A percentile compares a stretch with the other conserved stretches of the same genome.
Conservation (phyloP, 2,329 filamentous ascomycete species). For the Alternaria sp. region DNA sequence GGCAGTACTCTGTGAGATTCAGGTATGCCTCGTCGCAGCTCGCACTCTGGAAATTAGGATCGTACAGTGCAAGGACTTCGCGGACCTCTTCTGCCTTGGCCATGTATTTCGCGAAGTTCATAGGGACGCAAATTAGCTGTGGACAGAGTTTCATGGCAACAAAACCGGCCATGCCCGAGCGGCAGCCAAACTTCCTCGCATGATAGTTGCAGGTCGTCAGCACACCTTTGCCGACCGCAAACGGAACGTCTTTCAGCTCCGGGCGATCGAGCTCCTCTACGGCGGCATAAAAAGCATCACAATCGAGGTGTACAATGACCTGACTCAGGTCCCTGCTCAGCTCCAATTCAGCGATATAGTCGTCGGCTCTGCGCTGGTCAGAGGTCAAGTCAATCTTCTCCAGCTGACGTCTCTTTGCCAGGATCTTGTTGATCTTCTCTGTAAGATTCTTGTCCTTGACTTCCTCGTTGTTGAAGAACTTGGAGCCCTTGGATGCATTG, state of each 20-base stretch:
- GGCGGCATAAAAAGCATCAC: conserved; percentile 96
- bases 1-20: conserved; percentile 88
- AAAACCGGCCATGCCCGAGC: conserved; percentile 95
- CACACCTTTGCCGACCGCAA: conserved; percentile 83
- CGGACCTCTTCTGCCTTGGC: conserved; percentile 90
- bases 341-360: conserved; percentile 82
- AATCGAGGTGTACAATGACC: conserved; percentile 89
- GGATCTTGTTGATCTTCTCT: conserved; percentile 81
- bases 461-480: conserved; percentile 94
- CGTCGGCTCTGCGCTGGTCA: conserved; percentile 79
- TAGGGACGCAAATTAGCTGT: conserved; percentile 78
- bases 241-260: conserved; percentile 84
- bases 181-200: conserved; percentile 86
- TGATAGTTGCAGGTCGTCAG: conserved; percentile 84
- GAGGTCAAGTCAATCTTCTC: conserved; percentile 77
- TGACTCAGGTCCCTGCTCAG: conserved; percentile 81
- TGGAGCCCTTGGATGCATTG: conserved; percentile 93
- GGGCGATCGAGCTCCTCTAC: conserved; percentile 81
- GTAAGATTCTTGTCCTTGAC: conserved; percentile 82
- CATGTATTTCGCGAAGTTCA: conserved; percentile 90
- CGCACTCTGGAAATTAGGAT: conserved; percentile 88
- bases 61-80: conserved; percentile 83
- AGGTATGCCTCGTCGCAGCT: conserved; percentile 97
- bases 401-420: conserved; percentile 76
- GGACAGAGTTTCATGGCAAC: conserved; percentile 95